Evolutionary conservation across 768 basidiomycete genomes (phyloP), one percentile per base, ranked within the genome.

Genomic region (Rhodotorula sphaerocarpa): DNA sequence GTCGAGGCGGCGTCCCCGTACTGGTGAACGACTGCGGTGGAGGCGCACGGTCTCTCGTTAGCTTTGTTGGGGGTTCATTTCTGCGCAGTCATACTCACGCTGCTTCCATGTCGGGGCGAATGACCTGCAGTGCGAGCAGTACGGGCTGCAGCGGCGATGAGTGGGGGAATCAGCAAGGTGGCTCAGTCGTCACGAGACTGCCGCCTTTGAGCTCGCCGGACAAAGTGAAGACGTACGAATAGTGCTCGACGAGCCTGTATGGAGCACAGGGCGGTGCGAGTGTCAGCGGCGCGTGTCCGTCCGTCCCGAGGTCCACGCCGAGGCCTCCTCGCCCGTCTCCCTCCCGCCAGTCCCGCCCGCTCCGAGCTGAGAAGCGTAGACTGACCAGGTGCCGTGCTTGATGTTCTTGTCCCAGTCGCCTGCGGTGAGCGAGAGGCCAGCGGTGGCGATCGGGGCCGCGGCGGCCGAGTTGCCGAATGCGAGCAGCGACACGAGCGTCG

Each of bases 71-170:
- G n/a, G n/a, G n/a, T n/a, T n/a, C n/a, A n/a, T n/a, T n/a, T n/a
- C n/a, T n/a, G n/a, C n/a, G n/a, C n/a, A n/a, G n/a, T n/a, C n/a
- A n/a, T 33, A 67, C 62, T 28, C 30, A 66, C 65, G 47, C 36
- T 70, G 63, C 36, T 60, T 60, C 71, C 71, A 72, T 5, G 57
- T 70, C 3, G 71, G 71, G 11, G 69, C 71, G 50, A 72, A 72
- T 2, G 53, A 43, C 15, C 55, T 54, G 57, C 69, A 70, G 47
- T 70, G 63, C 18, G 50, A 44, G 60, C 69, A 65, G 54, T 65
- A 70, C 0, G 65, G 69, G 6, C 50, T 55, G 46, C 6, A n/a
- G n/a, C n/a, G n/a, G n/a, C n/a, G n/a, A n/a, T n/a, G n/a, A 0
- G 42, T 10, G 36, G 23, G 15, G 28, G 23, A 27, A 27, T 5